Conservation (phyloP, 805 yeast genomes). For the Tanozyma kutaoensis region DNA sequence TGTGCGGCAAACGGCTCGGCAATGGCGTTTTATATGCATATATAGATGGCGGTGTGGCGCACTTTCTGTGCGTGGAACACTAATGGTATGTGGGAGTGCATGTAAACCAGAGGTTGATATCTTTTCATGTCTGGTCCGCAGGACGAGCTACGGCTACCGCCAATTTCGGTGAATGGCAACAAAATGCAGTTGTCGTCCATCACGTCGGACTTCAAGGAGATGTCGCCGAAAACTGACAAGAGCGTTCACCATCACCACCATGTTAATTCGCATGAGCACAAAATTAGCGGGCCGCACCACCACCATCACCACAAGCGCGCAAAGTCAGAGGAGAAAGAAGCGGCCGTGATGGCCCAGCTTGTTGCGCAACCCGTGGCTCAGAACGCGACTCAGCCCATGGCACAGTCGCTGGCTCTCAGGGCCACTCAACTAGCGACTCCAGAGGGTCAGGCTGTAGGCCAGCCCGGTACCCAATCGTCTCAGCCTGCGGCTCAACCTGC, state of each 20-base stretch:
- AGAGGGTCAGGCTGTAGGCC: conserved; percentile 1
- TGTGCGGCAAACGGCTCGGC: conserved; percentile 47
- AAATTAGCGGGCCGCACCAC: conserved; percentile 3
- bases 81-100: background rate
- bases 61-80: conserved; percentile 30
- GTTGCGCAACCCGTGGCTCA: too few relatives aligned
- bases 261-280: conserved; percentile 3
- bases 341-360: conserved; percentile 2
- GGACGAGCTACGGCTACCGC: background rate
- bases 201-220: background rate
- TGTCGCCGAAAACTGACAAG: background rate
- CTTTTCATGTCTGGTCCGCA: background rate
- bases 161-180: background rate
- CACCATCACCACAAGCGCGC: conserved; percentile 6
- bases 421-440: background rate
- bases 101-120: background rate
- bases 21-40: conserved; percentile 38
- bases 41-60: conserved; percentile 33
- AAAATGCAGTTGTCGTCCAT: background rate
- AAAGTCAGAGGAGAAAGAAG: conserved; percentile 1
- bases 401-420: conserved; percentile 1
- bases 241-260: conserved; percentile 3
- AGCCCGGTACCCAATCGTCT: conserved; percentile 2
- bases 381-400: too few relatives aligned
- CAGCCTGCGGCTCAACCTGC: background rate